Evolutionary conservation across 2,329 filamentous ascomycete species (phyloP), one percentile per base, ranked within the genome.

Genomic region (Arachnomyces sp.): DNA sequence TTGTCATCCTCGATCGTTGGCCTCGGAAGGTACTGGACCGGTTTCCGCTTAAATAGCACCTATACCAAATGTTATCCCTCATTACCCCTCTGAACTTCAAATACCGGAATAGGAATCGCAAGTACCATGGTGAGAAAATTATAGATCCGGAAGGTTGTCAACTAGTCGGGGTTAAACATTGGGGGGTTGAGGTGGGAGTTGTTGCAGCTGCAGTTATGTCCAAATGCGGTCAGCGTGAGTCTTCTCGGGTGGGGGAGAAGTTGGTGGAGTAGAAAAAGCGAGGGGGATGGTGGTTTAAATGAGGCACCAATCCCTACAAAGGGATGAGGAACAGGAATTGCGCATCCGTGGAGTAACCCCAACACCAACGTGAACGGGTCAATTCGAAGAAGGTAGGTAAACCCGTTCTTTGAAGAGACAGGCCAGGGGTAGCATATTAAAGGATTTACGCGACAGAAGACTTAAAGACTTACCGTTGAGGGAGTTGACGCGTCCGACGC

Each of bases 11-110:
- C 74, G 50, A 90, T 77, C 38, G 76, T 70, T 15, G 84, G 82
- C 35, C 74, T 73, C 36, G 83, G 75, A 50, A 89, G 71, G 60
- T 87, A 84, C 66, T 85, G 81, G 58, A 96, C 88, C 42, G 89
- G 89, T 67, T 96, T 96, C 56, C 92, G 80, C 71, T 96, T 96
- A 66, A 85, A 95, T 49, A 94, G 76, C 53, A 98, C 90, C 90
- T 96, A 58, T 16, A 38, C 30, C 17, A 34, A 16, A 15, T 13
- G 30, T 48, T 61, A 36, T 57, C 53, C 43, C 42, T 40, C 33
- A 39, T 28, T 36, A 7, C 17, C 34, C 30, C 36, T 41, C 31
- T 31, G 11, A 25, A 9, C 20, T 25, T 25, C 20, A 25, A 25
- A 25, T 3, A 30, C 17, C 17, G 28, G 28, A n/a, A n/a, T n/a